Conservation (phyloP, 106 monocot genomes). For the Dendrobium nobile region DNA sequence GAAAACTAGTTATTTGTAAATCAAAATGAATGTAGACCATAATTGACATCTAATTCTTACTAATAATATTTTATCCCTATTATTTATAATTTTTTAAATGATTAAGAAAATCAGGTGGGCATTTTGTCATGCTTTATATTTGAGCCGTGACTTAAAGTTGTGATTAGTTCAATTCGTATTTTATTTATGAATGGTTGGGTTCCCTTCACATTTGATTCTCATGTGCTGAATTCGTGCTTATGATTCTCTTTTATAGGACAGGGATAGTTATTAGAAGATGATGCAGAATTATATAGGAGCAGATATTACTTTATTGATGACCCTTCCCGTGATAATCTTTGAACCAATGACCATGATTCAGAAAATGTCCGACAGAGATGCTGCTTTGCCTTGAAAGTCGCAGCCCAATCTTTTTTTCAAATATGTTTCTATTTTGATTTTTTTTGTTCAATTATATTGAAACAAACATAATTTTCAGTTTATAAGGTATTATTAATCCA, state of each 20-base stretch:
- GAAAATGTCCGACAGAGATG: constrained; percentile 79
- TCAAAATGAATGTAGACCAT: no score
- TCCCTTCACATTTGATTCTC: neutral
- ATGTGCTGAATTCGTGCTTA: neutral
- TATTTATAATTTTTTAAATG: neutral
- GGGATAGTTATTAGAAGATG: constrained; percentile 96
- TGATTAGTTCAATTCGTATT: neutral
- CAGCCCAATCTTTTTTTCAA: neutral
- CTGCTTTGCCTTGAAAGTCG: constrained; percentile 7
- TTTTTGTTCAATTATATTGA: no score
- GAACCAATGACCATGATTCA: constrained; percentile 97
- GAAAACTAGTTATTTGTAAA: no score
- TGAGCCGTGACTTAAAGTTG: neutral
- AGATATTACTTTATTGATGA: constrained; percentile 91
- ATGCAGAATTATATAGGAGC: constrained; percentile 91
- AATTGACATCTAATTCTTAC: neutral
- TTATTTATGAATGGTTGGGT: neutral
- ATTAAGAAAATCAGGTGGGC: neutral
- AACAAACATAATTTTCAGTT: no score
- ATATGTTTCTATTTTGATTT: no score
- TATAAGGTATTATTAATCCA: no score
- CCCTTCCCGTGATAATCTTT: no score
- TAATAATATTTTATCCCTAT: neutral
- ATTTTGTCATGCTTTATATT: neutral
- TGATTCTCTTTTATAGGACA: constrained; percentile 47